Base-by-base conservation (phyloP, 495 filamentous ascomycete species). In the Bombardia bombarda region DNA sequence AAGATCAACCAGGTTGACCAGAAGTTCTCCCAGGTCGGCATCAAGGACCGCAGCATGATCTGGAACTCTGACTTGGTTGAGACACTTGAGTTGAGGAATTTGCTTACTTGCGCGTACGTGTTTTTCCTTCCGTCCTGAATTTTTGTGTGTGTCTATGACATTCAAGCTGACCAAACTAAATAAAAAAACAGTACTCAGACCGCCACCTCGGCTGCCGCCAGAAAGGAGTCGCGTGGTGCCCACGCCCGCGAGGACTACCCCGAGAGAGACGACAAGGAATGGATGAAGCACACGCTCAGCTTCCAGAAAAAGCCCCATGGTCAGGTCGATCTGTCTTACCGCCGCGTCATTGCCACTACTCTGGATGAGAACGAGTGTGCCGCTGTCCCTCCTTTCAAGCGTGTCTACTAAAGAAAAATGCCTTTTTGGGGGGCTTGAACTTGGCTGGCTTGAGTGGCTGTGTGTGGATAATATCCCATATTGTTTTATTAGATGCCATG, bases 41-140 rank as follows among this genome's bases (percentile, higher is more conserved):
- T 85, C 65, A 95, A 93, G 76, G 90, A 97, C 65, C 84, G 90
- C 58, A 90, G 86, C 79, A 95, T 97, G 92, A 95, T 97, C 72
- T 97, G 90, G 90, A 97, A 97, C 79, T 87, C 85, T 28, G 90
- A 97, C 56, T 77, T 97, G 22, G 85, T 95, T 42, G 90, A 97
- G 78, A 93, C 89, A 21, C 77, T 97, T 32, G 90, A 97, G 69
- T 73, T 96, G 55, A 73, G 87, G 53, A 97, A 97, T 63, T 61
- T 97, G 51, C 68, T 97, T 53, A 96, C 90, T 57, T 97, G 90
- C 79, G 90, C 90, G 77, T 84, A 79, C 64, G 81, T 80, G 9
- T 38, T 17, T 24, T 5, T 3, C 3, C 20, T 19, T 23, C 19
- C 23, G 19, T 30, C 5, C 3, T 25, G 6, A 1, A 17, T 13